A percentile compares a stretch with the other conserved stretches of the same genome.
Conservation (phyloP, 352 stramenopile genomes). For the Thraustochytrium sp. region DNA sequence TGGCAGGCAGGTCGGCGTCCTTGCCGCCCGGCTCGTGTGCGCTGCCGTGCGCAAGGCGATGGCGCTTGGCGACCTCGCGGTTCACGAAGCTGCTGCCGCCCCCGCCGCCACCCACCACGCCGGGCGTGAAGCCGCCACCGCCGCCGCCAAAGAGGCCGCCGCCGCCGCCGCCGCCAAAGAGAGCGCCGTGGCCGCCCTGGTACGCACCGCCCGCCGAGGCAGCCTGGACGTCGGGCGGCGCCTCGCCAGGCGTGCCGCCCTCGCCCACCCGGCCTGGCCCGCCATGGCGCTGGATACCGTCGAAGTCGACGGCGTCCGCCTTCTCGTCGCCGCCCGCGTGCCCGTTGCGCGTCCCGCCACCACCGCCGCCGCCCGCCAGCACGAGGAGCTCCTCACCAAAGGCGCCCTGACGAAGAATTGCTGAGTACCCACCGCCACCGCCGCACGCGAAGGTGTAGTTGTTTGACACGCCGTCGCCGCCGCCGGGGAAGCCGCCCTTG, state of each 20-base stretch:
- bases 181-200: conserved; percentile 51
- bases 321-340: conserved; percentile 53
- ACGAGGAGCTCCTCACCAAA: conserved; percentile 47
- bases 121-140: conserved; percentile 52
- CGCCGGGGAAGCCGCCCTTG: conserved; percentile 53
- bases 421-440: conserved; percentile 55
- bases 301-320: conserved; percentile 47
- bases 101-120: conserved; percentile 54
- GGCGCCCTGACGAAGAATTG: conserved; percentile 32
- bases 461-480: conserved; percentile 52
- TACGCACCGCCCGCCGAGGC: conserved; percentile 46
- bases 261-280: conserved; percentile 44
- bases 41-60: background rate
- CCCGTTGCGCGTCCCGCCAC: conserved; percentile 50
- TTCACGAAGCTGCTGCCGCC: conserved; percentile 52
- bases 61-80: background rate
- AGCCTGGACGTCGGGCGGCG: conserved; percentile 48
- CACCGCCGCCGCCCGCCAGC: conserved; percentile 54
- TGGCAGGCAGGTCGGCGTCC: background rate
- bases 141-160: conserved; percentile 54
- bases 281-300: conserved; percentile 52
- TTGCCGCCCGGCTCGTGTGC: background rate
- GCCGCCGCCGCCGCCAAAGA: conserved; percentile 55
- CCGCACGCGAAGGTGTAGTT: conserved; percentile 54
- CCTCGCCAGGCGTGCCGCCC: conserved; percentile 51